Evolutionary conservation across 2,329 filamentous ascomycete genomes (phyloP).

Genomic region (Pseudogymnoascus destructans): DNA sequence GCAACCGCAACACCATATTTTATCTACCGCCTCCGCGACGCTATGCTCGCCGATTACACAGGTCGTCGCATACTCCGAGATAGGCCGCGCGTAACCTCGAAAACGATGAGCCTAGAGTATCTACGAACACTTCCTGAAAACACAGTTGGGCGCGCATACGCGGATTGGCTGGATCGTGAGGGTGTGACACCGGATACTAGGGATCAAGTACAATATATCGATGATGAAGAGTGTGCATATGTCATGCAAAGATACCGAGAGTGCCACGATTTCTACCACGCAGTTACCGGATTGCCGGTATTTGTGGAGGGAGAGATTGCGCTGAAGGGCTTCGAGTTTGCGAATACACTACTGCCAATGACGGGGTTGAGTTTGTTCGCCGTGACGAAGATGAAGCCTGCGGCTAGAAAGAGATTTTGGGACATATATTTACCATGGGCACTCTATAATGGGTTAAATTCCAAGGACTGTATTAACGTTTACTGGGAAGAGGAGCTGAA

Average conservation of each 20-base stretch:
- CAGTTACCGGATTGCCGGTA: conserved; percentile 77
- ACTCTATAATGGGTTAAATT: conserved; percentile 61
- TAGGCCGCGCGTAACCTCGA: conserved; percentile 74
- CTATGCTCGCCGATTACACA: conserved; percentile 74
- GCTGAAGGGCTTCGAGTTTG: conserved; percentile 95
- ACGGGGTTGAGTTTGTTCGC: conserved; percentile 76
- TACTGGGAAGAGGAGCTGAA: conserved; percentile 96
- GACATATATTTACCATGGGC: conserved; percentile 81
- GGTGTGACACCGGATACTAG: conserved; percentile 88
- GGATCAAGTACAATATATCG: conserved; percentile 71
- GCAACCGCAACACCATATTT: conserved; percentile 91
- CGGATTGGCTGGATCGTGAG: conserved; percentile 83
- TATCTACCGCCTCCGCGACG: conserved; percentile 78
- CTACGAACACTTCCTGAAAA: conserved; percentile 61
- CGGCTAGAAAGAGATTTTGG: conserved; percentile 55
- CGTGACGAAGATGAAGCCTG: conserved; percentile 47
- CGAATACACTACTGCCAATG: conserved; percentile 91
- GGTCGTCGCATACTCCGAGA: conserved; percentile 85
- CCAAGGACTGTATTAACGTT: conserved; percentile 79
- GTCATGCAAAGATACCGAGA: conserved; percentile 98
- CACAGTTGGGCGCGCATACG: conserved; percentile 72
- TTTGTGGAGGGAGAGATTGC: conserved; percentile 93
- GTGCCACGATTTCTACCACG: conserved; percentile 96
- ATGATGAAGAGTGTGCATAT: conserved; percentile 91
- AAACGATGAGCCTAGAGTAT: conserved; percentile 47